A percentile compares a stretch with the other conserved stretches of the same genome.
phyloP scores from a whole-genome alignment of 805 yeast genomes.

The Isabelozyma rhagii region DNA sequence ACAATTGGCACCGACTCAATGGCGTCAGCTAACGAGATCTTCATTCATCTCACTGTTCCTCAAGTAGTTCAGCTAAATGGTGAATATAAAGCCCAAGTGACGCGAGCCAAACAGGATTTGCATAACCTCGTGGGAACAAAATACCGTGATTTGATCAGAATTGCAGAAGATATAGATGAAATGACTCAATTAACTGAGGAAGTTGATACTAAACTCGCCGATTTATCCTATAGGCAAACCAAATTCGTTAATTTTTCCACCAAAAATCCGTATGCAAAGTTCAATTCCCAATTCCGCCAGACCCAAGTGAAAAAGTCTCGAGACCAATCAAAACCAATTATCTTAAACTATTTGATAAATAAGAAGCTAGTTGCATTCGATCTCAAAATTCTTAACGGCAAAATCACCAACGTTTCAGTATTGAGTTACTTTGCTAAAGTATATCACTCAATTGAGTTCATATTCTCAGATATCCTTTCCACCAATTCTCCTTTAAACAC shows the following conservation, averaged over 20 bases:
- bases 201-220: constrained; percentile 23
- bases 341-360: constrained; percentile 26
- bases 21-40: constrained; percentile 31
- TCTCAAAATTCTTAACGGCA: constrained; percentile 15
- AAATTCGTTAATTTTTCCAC: constrained; percentile 23
- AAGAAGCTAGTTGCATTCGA: constrained; percentile 28
- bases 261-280: constrained; percentile 12
- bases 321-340: constrained; percentile 15
- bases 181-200: constrained; percentile 22
- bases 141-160: constrained; percentile 40
- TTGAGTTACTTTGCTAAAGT: constrained; percentile 32
- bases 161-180: constrained; percentile 40
- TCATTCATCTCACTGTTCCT: constrained; percentile 25
- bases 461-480: constrained; percentile 16
- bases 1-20: constrained; percentile 3
- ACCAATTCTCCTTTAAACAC: constrained; percentile 7
- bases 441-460: constrained; percentile 25
- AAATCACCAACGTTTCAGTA: constrained; percentile 20
- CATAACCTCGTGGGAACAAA: constrained; percentile 38
- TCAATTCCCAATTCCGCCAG: constrained; percentile 15
- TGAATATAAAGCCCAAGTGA: constrained; percentile 24
- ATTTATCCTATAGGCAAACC: constrained; percentile 29
- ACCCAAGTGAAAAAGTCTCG: constrained; percentile 15
- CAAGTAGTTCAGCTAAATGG: constrained; percentile 29
- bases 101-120: constrained; percentile 27